These are phyloP conservation scores for Exophiala sideris DNA, from an alignment of 2,329 filamentous ascomycete genomes.

Conservation along the genomic window DNA sequence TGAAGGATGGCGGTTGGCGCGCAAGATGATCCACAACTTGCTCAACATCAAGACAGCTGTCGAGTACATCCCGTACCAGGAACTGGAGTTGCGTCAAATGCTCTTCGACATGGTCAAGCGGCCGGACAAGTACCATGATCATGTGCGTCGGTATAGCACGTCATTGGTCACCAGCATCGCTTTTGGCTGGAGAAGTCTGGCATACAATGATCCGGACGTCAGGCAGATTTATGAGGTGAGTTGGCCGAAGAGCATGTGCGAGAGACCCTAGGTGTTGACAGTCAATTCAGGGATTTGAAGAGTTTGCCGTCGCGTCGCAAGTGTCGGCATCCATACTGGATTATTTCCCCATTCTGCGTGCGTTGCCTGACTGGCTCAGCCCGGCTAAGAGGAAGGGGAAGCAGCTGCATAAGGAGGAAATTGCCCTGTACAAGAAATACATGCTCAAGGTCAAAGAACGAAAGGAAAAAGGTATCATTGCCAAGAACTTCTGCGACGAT, in stretches of 20 bases:
- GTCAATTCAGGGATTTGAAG: background rate
- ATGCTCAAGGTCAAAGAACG: background rate
- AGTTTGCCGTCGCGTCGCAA: background rate
- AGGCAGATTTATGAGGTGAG: conserved; percentile 1
- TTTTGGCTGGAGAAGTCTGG: background rate
- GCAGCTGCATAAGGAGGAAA: background rate
- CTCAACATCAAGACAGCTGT: conserved; percentile 6
- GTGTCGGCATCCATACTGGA: background rate
- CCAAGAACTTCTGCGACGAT: conserved; percentile 8
- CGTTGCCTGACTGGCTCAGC: background rate
- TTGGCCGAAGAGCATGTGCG: background rate
- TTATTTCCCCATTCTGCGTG: background rate
- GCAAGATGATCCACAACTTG: conserved; percentile 4
- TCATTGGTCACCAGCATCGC: background rate
- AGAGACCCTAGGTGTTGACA: background rate
- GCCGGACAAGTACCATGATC: conserved; percentile 2
- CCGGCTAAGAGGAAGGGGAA: conserved; percentile 3
- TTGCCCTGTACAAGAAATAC: background rate
- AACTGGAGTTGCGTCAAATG: conserved; percentile 1
- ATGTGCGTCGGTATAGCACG: conserved; percentile 3
- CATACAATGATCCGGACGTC: conserved; percentile 5
- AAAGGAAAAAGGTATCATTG: background rate
- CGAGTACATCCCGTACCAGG: conserved; percentile 4
- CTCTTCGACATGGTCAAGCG: conserved; percentile 3
- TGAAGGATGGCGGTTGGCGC: conserved; percentile 3